These are phyloP conservation scores for Isabelozyma rhagii DNA, from an alignment of 805 yeast species.

Conservation along the genomic window DNA sequence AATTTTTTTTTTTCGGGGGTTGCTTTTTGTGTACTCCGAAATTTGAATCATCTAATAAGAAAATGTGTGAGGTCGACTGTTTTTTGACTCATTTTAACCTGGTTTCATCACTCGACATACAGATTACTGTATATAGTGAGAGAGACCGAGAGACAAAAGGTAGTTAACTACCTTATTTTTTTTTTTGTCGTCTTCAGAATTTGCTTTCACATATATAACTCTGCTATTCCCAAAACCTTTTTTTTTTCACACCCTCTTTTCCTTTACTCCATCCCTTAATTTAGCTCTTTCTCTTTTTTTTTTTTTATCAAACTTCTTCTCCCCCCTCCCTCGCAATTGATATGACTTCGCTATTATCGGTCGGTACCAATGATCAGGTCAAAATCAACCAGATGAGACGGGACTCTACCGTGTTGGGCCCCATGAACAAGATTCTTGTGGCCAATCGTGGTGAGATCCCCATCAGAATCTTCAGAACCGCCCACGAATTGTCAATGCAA, in stretches of 20 bases:
- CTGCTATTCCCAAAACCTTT: not conserved
- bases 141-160: too few relatives aligned
- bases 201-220: not conserved
- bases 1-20: not conserved
- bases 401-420: slow-evolving; percentile 42
- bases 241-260: not conserved
- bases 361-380: slow-evolving; percentile 8
- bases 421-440: slow-evolving; percentile 62
- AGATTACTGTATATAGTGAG: not conserved
- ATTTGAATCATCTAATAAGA: not conserved
- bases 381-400: slow-evolving; percentile 39
- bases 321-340: not conserved
- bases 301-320: not conserved
- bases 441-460: slow-evolving; percentile 88
- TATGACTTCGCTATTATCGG: slow-evolving; percentile 6
- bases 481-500: slow-evolving; percentile 95
- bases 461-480: slow-evolving; percentile 88
- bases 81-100: not conserved
- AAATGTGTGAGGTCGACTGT: not conserved
- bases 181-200: too few relatives aligned
- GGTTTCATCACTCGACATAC: not conserved
- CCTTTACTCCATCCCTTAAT: not conserved
- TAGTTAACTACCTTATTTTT: too few relatives aligned
- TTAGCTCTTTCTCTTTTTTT: not conserved
- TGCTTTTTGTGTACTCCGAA: not conserved